phyloP scores from a whole-genome alignment of 441 rosid species.

The Pelargonium citronellum region DNA sequence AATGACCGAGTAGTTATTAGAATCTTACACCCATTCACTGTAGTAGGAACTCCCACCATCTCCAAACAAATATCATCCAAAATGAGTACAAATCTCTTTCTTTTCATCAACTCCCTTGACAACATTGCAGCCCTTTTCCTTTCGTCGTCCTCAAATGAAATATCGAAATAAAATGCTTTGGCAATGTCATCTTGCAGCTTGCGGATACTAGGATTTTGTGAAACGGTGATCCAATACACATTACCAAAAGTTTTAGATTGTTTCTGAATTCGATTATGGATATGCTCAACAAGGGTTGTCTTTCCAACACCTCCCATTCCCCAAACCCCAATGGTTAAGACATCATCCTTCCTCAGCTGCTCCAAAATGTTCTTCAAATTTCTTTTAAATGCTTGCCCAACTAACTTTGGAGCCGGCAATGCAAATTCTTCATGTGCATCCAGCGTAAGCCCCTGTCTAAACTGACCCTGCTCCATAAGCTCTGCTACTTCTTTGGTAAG shows the following conservation, averaged over 20 bases:
- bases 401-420: too few relatives aligned
- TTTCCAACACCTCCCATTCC: too few relatives aligned
- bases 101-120: background rate
- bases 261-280: background rate
- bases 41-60: constrained; percentile 17
- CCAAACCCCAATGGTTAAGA: too few relatives aligned
- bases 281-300: too few relatives aligned
- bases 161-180: background rate
- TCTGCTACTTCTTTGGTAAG: background rate
- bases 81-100: constrained; percentile 14
- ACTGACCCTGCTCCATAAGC: background rate
- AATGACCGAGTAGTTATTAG: constrained; percentile 19
- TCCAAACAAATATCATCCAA: background rate
- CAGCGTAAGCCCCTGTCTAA: background rate
- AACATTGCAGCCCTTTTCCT: constrained; percentile 10
- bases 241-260: background rate
- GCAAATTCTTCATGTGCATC: too few relatives aligned
- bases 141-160: background rate
- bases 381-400: too few relatives aligned
- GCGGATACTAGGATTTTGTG: background rate
- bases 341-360: too few relatives aligned
- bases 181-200: background rate
- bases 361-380: too few relatives aligned
- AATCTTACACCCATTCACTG: constrained; percentile 5
- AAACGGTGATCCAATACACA: constrained; percentile 6